Evolutionary conservation across 495 filamentous ascomycete genomes (phyloP), one percentile per base, ranked within the genome.

Genomic region (Talaromyces trachyspermus): DNA sequence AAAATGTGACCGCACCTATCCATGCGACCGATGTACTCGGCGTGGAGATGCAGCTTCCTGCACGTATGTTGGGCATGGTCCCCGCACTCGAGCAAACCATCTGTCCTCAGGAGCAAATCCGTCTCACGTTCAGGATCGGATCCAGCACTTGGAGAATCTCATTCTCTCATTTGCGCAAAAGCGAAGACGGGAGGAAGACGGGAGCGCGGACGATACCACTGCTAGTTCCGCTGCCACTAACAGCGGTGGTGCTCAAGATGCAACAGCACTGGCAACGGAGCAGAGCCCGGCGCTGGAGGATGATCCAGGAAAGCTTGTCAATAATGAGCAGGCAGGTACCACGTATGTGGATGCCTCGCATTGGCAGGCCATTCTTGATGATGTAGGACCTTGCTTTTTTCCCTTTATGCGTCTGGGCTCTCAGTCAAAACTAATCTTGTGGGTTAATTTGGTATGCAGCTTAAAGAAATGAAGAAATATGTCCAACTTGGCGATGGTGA

Each of bases 251-350:
- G 12, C 12, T 7, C 27, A 30, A 12, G 12, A 30, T 6, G 27
- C 27, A 7, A 30, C 27, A 5, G 71, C 79, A 15, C 78, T 76
- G 32, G 19, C 32, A 18, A 48, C 55, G 11, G 45, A 51, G 2
- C 48, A 42, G 22, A 57, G 57, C 27, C 48, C 62, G 6, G 45
- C 49, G 15, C 43, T 50, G 15, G 24, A 42, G 33, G 48, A 43
- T 15, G 84, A 81, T 8, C 71, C 89, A 24, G 90, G 90, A 8
- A 77, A 85, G 35, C 71, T 96, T 54, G 83, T 84, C 12, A 46
- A 46, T 51, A 84, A 95, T 23, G 59, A 67, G 17, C 49, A 67
- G 10, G 59, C 62, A 6, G 69, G 65, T 9, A 64, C 64, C 11
- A 68, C 62, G 27, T 76, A 78, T 53, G 68, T 78, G 18, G 69